Conservation (phyloP, 345 rosid species). For the Camelina hispida region DNA sequence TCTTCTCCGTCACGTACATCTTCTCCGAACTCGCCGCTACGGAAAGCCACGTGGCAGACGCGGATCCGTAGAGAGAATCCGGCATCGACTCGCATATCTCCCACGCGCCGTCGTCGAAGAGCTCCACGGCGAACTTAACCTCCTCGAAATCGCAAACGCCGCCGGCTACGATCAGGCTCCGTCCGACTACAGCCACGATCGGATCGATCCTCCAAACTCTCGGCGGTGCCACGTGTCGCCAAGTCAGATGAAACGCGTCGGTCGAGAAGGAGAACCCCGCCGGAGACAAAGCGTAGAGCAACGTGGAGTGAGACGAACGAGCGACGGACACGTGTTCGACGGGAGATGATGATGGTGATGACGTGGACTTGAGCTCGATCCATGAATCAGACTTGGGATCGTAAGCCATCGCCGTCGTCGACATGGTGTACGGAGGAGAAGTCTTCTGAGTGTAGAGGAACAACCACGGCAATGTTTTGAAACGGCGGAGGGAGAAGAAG, state of each 20-base stretch:
- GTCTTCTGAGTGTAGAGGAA: constrained; percentile 56
- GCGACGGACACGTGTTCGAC: constrained; percentile 41
- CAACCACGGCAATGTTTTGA: constrained; percentile 68
- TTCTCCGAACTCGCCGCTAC: constrained; percentile 45
- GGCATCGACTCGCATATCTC: constrained; percentile 66
- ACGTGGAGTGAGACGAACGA: constrained; percentile 64
- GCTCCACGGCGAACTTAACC: constrained; percentile 70
- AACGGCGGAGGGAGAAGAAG: constrained; percentile 66
- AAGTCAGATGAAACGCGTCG: constrained; percentile 67
- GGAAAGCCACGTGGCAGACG: constrained; percentile 71
- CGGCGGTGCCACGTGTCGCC: constrained; percentile 68
- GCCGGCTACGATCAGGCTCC: constrained; percentile 58
- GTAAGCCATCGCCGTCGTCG: constrained; percentile 53
- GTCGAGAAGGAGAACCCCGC: constrained; percentile 63
- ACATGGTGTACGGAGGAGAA: constrained; percentile 44
- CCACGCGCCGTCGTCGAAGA: constrained; percentile 53
- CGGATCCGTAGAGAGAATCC: constrained; percentile 49
- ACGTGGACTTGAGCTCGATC: constrained; percentile 50
- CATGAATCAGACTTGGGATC: constrained; percentile 77
- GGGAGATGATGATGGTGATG: constrained; percentile 2
- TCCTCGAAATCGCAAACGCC: constrained; percentile 75
- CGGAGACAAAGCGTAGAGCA: constrained; percentile 66
- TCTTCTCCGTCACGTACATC: constrained; percentile 63
- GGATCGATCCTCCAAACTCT: constrained; percentile 73
- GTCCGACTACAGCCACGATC: constrained; percentile 61